Conservation (phyloP, 768 basidiomycete genomes). For the Kwoniella heveanensis region DNA sequence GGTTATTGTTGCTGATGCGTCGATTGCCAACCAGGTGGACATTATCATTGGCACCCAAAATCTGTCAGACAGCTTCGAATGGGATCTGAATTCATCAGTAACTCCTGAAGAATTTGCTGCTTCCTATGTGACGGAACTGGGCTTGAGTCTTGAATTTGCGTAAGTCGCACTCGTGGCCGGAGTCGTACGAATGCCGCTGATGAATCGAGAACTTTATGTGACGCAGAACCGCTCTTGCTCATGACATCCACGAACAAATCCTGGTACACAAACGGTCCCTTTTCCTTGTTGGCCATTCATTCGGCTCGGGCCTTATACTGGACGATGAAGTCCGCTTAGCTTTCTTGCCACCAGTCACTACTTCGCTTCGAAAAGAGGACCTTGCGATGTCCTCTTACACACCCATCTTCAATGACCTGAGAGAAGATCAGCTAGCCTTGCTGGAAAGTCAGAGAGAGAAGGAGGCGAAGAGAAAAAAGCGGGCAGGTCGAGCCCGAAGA, state of each 20-base stretch:
- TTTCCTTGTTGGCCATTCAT: conserved; percentile 82
- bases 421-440: conserved; percentile 82
- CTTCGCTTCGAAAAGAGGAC: conserved; percentile 68
- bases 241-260: conserved; percentile 93
- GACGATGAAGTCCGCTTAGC: conserved; percentile 90
- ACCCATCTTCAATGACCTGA: conserved; percentile 83
- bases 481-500: conserved; percentile 76
- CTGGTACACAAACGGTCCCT: conserved; percentile 88
- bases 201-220: background rate
- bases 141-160: conserved; percentile 89
- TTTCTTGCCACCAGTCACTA: conserved; percentile 75
- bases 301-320: conserved; percentile 72
- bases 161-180: conserved; percentile 61
- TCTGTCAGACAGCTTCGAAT: conserved; percentile 95
- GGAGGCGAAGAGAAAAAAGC: conserved; percentile 71
- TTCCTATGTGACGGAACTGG: conserved; percentile 80
- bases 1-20: conserved; percentile 11
- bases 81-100: conserved; percentile 81
- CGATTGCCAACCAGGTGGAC: conserved; percentile 70
- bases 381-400: conserved; percentile 70
- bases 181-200: background rate
- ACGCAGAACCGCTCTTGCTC: conserved; percentile 84
- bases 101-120: conserved; percentile 93
- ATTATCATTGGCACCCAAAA: conserved; percentile 91
- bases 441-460: conserved; percentile 93